Percentiles rank a stretch among this genome's conserved stretches.
Conservation (phyloP, 116 monocot species). For the Posidonia oceanica region DNA sequence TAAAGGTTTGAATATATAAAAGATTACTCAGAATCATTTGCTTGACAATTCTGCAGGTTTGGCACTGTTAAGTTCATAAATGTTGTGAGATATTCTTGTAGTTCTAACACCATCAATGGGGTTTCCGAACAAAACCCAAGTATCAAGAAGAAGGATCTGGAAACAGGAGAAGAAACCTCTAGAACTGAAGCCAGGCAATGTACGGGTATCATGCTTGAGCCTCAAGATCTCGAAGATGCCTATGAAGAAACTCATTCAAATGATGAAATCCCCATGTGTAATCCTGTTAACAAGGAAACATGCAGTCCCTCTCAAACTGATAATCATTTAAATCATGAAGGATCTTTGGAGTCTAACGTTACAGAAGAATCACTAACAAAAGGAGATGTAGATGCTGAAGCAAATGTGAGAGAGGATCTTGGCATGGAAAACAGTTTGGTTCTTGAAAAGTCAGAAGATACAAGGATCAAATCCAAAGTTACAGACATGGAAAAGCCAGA, state of each 20-base stretch:
- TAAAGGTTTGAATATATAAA: too few species aligned
- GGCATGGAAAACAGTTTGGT: neutral
- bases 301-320: neutral
- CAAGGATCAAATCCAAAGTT: neutral
- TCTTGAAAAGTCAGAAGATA: slow-evolving; percentile 5
- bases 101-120: neutral
- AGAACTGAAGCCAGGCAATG: slow-evolving; percentile 5
- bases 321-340: neutral
- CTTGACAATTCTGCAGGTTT: slow-evolving; percentile 41
- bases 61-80: slow-evolving; percentile 82
- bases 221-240: slow-evolving; percentile 8
- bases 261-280: slow-evolving; percentile 4
- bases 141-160: neutral
- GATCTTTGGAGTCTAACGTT: neutral
- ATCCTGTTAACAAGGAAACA: slow-evolving; percentile 1
- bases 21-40: neutral
- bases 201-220: neutral
- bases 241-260: neutral
- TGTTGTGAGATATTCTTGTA: slow-evolving; percentile 21
- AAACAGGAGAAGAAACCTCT: slow-evolving; percentile 7
- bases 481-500: slow-evolving; percentile 1
- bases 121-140: slow-evolving; percentile 12
- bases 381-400: neutral
- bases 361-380: neutral
- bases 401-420: slow-evolving; percentile 2